Evolutionary conservation across 306 rosid species (phyloP).

Genomic region (Begonia loranthoides): DNA sequence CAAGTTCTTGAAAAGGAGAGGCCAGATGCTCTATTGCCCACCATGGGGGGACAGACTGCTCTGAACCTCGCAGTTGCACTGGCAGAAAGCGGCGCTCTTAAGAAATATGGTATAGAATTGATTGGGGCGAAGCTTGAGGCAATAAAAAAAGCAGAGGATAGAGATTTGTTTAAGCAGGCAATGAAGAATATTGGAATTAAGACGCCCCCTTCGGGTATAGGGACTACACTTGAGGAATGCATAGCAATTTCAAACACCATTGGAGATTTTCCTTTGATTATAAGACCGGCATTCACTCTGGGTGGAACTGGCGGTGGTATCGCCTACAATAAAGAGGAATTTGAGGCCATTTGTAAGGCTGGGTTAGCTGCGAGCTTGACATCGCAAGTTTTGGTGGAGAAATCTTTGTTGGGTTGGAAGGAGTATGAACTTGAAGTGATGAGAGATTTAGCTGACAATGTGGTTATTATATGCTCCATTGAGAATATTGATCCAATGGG

Average conservation of each 20-base stretch:
- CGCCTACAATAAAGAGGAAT: constrained; percentile 76
- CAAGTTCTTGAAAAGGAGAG: constrained; percentile 72
- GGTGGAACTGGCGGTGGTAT: constrained; percentile 98
- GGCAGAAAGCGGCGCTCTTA: constrained; percentile 68
- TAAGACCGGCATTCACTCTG: constrained; percentile 72
- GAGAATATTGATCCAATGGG: constrained; percentile 99
- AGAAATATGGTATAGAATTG: constrained; percentile 57
- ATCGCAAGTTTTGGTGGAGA: constrained; percentile 75
- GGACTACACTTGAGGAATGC: constrained; percentile 48
- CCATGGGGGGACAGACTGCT: constrained; percentile 98
- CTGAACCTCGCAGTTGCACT: constrained; percentile 72
- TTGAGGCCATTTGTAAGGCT: constrained; percentile 70
- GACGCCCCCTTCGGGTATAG: constrained; percentile 80
- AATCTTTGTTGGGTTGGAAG: constrained; percentile 93
- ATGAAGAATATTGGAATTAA: constrained; percentile 76
- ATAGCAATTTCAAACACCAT: constrained; percentile 35
- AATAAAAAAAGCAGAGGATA: constrained; percentile 76
- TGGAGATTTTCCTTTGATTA: constrained; percentile 71
- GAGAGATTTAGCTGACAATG: constrained; percentile 96
- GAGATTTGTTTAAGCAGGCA: constrained; percentile 81
- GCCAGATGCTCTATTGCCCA: constrained; percentile 79
- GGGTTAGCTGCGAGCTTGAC: constrained; percentile 85
- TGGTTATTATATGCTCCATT: constrained; percentile 87
- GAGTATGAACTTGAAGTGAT: constrained; percentile 98
- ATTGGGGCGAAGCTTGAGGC: constrained; percentile 97